These are phyloP conservation scores for Brettanomyces nanus DNA, from an alignment of 805 yeast genomes.

Conservation along the genomic window DNA sequence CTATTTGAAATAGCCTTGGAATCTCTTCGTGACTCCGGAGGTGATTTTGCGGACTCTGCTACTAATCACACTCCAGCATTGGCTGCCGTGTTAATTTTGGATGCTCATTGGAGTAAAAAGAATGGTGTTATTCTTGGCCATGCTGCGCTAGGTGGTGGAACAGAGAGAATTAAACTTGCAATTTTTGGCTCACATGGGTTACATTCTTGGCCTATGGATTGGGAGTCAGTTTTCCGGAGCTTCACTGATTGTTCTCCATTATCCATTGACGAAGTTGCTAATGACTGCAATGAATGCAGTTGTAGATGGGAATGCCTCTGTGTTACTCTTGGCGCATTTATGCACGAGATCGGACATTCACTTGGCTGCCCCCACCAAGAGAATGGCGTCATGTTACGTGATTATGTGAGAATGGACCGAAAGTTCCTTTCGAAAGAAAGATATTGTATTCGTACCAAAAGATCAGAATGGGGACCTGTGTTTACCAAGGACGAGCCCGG, in stretches of 20 bases:
- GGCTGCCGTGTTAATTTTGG: slow-evolving; percentile 81
- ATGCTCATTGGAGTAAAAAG: slow-evolving; percentile 71
- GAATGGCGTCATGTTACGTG: slow-evolving; percentile 84
- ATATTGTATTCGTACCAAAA: slow-evolving; percentile 43
- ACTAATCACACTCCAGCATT: slow-evolving; percentile 43
- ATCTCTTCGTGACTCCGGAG: slow-evolving; percentile 50
- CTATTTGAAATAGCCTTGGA: slow-evolving; percentile 73
- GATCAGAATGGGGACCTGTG: slow-evolving; percentile 41
- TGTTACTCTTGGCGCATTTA: slow-evolving; percentile 83
- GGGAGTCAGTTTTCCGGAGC: slow-evolving; percentile 59
- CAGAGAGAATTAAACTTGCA: slow-evolving; percentile 61
- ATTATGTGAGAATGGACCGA: slow-evolving; percentile 72
- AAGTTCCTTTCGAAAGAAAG: slow-evolving; percentile 70
- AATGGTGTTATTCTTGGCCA: slow-evolving; percentile 63
- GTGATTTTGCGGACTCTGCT: slow-evolving; percentile 35
- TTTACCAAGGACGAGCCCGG: slow-evolving; percentile 61
- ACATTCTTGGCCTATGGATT: slow-evolving; percentile 84
- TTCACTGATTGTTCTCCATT: slow-evolving; percentile 68
- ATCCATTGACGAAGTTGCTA: slow-evolving; percentile 68
- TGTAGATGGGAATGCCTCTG: slow-evolving; percentile 86
- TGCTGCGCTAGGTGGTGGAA: slow-evolving; percentile 93
- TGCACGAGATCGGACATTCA: slow-evolving; percentile 92
- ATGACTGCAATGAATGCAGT: slow-evolving; percentile 79
- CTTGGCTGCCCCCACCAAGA: slow-evolving; percentile 91
- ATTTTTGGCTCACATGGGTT: slow-evolving; percentile 92